Conservation (phyloP, 139 green algal species). For the Micromonas commoda region DNA sequence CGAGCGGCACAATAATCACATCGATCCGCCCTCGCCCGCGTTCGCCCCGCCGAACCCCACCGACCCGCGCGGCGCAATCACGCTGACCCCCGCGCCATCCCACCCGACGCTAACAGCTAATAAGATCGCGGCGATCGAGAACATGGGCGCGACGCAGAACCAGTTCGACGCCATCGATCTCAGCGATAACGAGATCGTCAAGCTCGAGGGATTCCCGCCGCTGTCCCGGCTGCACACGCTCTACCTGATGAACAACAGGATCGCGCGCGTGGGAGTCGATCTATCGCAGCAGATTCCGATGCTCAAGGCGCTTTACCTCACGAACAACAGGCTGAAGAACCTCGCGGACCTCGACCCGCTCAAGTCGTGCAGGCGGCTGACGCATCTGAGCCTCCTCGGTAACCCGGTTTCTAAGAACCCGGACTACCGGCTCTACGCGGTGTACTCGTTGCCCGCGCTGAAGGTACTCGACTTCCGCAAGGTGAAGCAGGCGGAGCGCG, state of each 20-base stretch:
- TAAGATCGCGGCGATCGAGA: constrained; percentile 83
- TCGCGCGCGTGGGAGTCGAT: constrained; percentile 62
- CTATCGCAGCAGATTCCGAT: constrained; percentile 67
- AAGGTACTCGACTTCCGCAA: constrained; percentile 92
- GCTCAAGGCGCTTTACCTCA: constrained; percentile 79
- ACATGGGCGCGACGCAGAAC: constrained; percentile 90
- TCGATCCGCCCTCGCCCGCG: neutral
- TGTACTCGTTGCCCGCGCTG: constrained; percentile 64
- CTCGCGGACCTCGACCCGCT: constrained; percentile 83
- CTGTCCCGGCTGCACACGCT: constrained; percentile 69
- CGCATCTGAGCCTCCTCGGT: constrained; percentile 74
- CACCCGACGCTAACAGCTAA: constrained; percentile 55
- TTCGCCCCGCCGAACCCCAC: neutral
- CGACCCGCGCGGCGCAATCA: too few species aligned
- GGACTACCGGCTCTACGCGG: constrained; percentile 81
- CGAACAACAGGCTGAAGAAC: constrained; percentile 85
- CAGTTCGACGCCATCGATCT: constrained; percentile 97
- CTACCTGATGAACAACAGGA: constrained; percentile 82
- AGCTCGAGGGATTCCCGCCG: constrained; percentile 88
- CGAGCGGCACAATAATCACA: neutral
- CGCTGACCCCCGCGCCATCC: too few species aligned
- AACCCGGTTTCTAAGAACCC: constrained; percentile 78
- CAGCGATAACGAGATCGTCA: constrained; percentile 90
- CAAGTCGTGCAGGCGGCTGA: constrained; percentile 55
- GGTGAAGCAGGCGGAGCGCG: constrained; percentile 73